These are phyloP conservation scores for Cutaneotrichosporon dermatis DNA, from an alignment of 1,284 basidiomycete genomes.

Conservation along the genomic window DNA sequence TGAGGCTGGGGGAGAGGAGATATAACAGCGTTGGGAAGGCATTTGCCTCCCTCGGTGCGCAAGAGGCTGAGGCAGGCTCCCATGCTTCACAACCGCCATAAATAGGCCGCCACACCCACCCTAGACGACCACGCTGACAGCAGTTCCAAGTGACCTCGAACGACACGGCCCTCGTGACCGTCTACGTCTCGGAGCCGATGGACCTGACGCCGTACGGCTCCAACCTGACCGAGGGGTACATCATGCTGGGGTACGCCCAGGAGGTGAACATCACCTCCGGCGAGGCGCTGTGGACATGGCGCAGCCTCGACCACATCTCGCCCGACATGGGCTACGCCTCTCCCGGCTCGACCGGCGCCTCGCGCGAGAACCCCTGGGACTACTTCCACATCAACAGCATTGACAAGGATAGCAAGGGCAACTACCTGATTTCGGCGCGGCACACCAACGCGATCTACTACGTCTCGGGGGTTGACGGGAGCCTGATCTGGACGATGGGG, in stretches of 20 bases:
- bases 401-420: slow-evolving; percentile 36
- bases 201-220: slow-evolving; percentile 24
- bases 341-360: slow-evolving; percentile 23
- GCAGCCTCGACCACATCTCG: slow-evolving; percentile 32
- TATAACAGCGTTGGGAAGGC: too few species aligned
- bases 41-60: too few species aligned
- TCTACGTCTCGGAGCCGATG: slow-evolving; percentile 25
- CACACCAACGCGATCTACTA: slow-evolving; percentile 41
- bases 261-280: slow-evolving; percentile 40
- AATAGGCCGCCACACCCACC: too few species aligned
- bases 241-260: slow-evolving; percentile 31
- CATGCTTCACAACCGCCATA: too few species aligned
- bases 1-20: too few species aligned
- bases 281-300: slow-evolving; percentile 33
- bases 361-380: slow-evolving; percentile 22
- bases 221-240: slow-evolving; percentile 23
- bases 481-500: slow-evolving; percentile 37
- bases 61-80: too few species aligned
- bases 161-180: slow-evolving; percentile 36
- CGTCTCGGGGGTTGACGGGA: slow-evolving; percentile 21
- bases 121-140: background rate
- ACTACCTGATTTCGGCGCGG: slow-evolving; percentile 41
- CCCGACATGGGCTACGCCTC: slow-evolving; percentile 25
- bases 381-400: slow-evolving; percentile 43
- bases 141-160: slow-evolving; percentile 36